Base-by-base conservation (phyloP, 352 stramenopile genomes). In the Phytophthora palmivora region DNA sequence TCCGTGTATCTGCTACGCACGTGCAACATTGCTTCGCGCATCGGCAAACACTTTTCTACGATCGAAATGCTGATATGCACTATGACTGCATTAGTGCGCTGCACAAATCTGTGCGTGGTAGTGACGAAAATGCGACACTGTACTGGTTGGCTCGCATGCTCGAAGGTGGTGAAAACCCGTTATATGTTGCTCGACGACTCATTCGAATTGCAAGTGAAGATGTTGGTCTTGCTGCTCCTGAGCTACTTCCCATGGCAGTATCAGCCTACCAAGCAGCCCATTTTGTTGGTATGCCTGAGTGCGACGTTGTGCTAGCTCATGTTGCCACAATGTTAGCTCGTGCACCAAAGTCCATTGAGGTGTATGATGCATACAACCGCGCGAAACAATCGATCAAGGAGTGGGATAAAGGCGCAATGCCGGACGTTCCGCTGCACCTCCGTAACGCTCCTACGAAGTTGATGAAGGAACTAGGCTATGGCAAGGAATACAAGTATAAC, bases 61-160 rank as follows among this genome's bases (percentile, higher is more conserved):
- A 96, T 62, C 80, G 84, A 41, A 91, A 92, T 19, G 88, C 83
- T 1, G 88, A 96, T 58, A 87, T 89, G 37, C 88, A 96, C 57
- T 96, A 96, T 53, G 82, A 95, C 58, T 75, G 80, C 39, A 95
- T 95, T 48, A 94, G 84, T 53, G 89, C 87, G 1, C 73, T 96
- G 30, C 84, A 95, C 72, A 96, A 96, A 46, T 94, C 84, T 0
- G 76, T 96, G 6, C 84, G 88, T 26, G 87, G 88, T 5, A 96
- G 85, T 32, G 87, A 95, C 47, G 80, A 84, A 38, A 92, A 91
- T 42, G 88, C 78, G 4, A 75, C 88, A 4, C 73, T 96, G 2
- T 96, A 96, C 52, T 96, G 87, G 87, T 67, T 97, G 15, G 89
- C 70, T 11, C 74, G 87, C 7, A 97, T 97, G 89, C 71, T 97